Base-by-base conservation (phyloP, 2,329 filamentous ascomycete genomes). In the Cryphonectria naterciae region DNA sequence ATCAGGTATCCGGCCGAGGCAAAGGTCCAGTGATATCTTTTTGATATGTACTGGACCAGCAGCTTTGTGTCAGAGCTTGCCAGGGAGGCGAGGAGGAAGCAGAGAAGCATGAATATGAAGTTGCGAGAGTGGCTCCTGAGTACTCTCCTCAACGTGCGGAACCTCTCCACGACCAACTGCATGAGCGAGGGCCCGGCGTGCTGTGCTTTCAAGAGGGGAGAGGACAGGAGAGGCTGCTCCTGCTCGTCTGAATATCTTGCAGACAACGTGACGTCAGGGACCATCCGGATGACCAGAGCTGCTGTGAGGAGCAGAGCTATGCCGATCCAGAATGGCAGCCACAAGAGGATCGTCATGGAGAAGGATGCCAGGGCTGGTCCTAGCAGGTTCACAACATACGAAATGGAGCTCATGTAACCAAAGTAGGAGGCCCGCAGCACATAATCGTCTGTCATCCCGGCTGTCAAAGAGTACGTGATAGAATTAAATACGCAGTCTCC, bases 401-500 rank as follows among this genome's bases (percentile, higher is more conserved):
- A 80, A 7, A 85, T 76, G 3, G 85, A 85, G 74, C 83, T 84
- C 78, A 85, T 84, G 76, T 85, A 85, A 43, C 84, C 84, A 74
- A 86, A 86, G 74, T 84, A 85, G 2, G 83, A 83, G 11, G 84
- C 84, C 10, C 81, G 77, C 7, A 79, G 75, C 15, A 83, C 80
- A 61, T 80, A 78, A 65, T 86, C 83, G 6, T 84, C 81, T 0
- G 84, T 83, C 32, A 84, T 75, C 1, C 79, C 78, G 0, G 85
- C 82, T 0, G 83, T 83, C 6, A 86, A 79, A 1, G 82, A 77
- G 66, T 85, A 86, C 2, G 82, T 80, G 58, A 86, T 81, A 28
- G 85, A 85, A 70, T 85, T 85, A 74, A 86, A 83, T 19, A 86
- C 83, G 37, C 84, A 86, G 71, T 86, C 85, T 19, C 84, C 84